A percentile compares a stretch with the other conserved stretches of the same genome.
These are phyloP conservation scores for Erucastrum elatum DNA, from an alignment of 345 rosid species.

Conservation along the genomic window DNA sequence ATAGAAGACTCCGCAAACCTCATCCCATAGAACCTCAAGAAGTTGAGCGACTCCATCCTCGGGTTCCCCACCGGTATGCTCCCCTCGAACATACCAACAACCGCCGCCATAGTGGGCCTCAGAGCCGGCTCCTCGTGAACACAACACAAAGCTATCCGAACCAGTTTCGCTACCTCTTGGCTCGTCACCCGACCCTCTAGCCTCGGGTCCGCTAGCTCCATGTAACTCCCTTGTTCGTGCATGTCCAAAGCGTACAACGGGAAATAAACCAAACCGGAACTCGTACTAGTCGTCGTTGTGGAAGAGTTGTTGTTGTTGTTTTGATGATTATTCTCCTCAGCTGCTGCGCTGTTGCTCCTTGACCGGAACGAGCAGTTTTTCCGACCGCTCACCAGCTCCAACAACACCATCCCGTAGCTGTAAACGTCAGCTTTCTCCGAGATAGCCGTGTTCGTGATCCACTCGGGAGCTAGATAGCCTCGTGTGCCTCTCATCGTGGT, in stretches of 20 bases:
- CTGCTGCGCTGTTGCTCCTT: slow-evolving; percentile 47
- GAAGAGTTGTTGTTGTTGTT: slow-evolving; percentile 39
- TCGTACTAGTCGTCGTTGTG: slow-evolving; percentile 38
- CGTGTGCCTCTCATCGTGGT: slow-evolving; percentile 89
- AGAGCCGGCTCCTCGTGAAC: slow-evolving; percentile 63
- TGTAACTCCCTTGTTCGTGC: slow-evolving; percentile 72
- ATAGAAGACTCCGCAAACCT: slow-evolving; percentile 76
- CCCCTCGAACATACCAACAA: slow-evolving; percentile 79
- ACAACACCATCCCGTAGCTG: slow-evolving; percentile 82
- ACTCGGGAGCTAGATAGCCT: slow-evolving; percentile 83
- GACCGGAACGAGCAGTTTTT: slow-evolving; percentile 56
- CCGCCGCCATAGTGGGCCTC: slow-evolving; percentile 63
- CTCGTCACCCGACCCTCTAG: slow-evolving; percentile 67
- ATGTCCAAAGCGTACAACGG: slow-evolving; percentile 85
- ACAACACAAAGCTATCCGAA: slow-evolving; percentile 69
- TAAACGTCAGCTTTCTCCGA: slow-evolving; percentile 83
- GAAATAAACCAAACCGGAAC: slow-evolving; percentile 56
- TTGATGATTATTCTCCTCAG: slow-evolving; percentile 40
- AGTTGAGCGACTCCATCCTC: slow-evolving; percentile 72
- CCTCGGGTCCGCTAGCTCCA: slow-evolving; percentile 78
- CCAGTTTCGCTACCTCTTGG: slow-evolving; percentile 57
- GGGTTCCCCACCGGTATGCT: slow-evolving; percentile 59
- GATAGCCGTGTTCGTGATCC: slow-evolving; percentile 75
- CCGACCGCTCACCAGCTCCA: slow-evolving; percentile 76
- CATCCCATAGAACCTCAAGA: slow-evolving; percentile 78